Evolutionary conservation across 2,329 filamentous ascomycete species (phyloP), one percentile per base, ranked within the genome.

Genomic region (Ceratocystis diversiconidia): DNA sequence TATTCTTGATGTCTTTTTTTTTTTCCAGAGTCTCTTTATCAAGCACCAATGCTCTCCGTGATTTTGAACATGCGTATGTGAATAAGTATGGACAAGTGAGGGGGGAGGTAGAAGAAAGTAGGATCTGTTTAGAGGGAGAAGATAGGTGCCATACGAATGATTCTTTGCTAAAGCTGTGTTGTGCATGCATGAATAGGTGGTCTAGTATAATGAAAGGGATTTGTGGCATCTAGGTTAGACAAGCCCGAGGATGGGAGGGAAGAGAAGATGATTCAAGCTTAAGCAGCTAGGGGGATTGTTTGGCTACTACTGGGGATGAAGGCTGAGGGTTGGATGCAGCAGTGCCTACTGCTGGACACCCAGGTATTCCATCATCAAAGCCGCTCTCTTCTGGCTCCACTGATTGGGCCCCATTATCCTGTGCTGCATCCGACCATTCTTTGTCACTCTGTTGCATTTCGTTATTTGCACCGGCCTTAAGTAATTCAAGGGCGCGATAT

Each of bases 401-500:
- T 12, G 48, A 12, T 10, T n/a, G 48, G 25, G 48, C 5, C 15
- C 12, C 12, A 19, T 30, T 15, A 8, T 36, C 28, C n/a, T 32
- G n/a, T 22, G 41, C 41, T 25, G 17, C 36, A n/a, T 32, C 43
- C 22, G 8, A 2, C 10, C 5, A 1, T 7, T 10, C 55, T 15
- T 59, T 30, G 17, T 2, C 55, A 36, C 22, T n/a, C 6, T 30
- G 30, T 6, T 30, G 30, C 55, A 7, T 30, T 7, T 17, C 7
- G 7, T 2, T n/a, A n/a, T 8, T 19, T 36, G 55, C n/a, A 0
- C 63, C 72, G 1, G 69, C 72, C 70, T 78, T 79, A 61, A 77
- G 79, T 67, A 81, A 80, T 3, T 79, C 80, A 80, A 81, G 74
- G 71, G 80, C 80, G 68, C 80, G 80, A 72, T 92, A 92, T 75